phyloP scores from a whole-genome alignment of 2,329 filamentous ascomycete genomes.

The Ilyonectria robusta region DNA sequence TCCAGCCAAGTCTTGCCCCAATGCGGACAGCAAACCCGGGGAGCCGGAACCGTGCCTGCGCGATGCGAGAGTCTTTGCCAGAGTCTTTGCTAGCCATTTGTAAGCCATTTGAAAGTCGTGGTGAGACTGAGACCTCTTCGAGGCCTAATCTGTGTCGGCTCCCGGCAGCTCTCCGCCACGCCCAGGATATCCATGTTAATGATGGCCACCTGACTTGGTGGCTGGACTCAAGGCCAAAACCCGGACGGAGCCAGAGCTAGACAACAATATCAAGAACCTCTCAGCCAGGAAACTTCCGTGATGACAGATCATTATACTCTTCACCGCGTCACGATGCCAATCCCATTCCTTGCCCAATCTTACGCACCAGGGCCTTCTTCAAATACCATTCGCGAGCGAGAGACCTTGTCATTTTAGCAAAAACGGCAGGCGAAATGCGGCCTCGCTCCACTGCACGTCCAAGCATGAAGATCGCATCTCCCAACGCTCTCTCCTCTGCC shows the following conservation, averaged over 20 bases:
- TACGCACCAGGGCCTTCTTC: conserved; percentile 84
- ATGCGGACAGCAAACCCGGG: not conserved
- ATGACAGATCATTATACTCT: conserved; percentile 12
- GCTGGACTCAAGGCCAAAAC: not conserved
- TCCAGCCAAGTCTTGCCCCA: not conserved
- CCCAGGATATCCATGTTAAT: conserved; percentile 24
- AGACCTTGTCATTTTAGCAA: conserved; percentile 82
- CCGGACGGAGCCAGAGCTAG: not conserved
- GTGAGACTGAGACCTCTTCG: not conserved
- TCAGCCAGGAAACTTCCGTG: conserved; percentile 22
- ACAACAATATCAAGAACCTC: conserved; percentile 39
- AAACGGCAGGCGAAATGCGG: conserved; percentile 78
- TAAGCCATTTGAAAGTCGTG: not conserved
- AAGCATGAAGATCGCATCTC: conserved; percentile 88
- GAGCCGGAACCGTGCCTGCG: not conserved
- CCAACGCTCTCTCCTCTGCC: conserved; percentile 88
- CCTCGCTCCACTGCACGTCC: conserved; percentile 82
- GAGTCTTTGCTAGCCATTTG: not conserved
- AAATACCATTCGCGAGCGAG: conserved; percentile 86
- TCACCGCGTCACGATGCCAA: conserved; percentile 57
- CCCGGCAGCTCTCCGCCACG: conserved; percentile 1
- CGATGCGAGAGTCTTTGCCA: not conserved
- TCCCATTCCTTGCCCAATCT: conserved; percentile 84
- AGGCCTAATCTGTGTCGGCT: not conserved
- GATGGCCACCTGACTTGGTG: not conserved